Percentiles rank a stretch among this genome's conserved stretches.
Evolutionary conservation across 345 rosid species (phyloP).

Genomic region (Eutrema yunnanense): DNA sequence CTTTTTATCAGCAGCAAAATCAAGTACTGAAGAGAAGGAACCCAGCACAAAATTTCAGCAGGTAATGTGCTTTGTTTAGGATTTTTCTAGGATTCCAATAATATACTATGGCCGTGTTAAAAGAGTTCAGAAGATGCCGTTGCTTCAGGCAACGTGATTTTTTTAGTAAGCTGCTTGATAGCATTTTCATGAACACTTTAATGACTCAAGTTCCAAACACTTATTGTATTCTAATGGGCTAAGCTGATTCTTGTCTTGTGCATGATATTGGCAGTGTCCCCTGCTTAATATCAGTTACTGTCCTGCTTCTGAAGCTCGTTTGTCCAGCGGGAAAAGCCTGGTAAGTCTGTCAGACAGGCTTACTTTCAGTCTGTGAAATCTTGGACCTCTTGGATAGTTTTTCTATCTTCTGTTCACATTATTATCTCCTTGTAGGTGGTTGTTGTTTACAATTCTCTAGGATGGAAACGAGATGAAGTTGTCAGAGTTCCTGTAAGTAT

Average conservation of each 20-base stretch:
- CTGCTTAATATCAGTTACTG: constrained; percentile 91
- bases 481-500: constrained; percentile 69
- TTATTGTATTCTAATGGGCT: not conserved
- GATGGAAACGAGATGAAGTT: constrained; percentile 85
- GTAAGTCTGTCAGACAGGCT: constrained; percentile 33
- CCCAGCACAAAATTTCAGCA: constrained; percentile 51
- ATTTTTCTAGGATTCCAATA: not conserved
- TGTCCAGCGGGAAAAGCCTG: constrained; percentile 61
- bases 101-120: not conserved
- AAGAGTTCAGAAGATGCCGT: not conserved
- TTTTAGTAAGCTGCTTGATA: not conserved
- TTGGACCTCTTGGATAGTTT: constrained; percentile 13
- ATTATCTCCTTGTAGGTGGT: constrained; percentile 47
- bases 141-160: too few relatives aligned
- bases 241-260: constrained; percentile 22
- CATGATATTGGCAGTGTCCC: constrained; percentile 64
- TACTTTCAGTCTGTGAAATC: constrained; percentile 9
- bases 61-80: constrained; percentile 35
- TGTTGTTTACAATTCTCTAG: constrained; percentile 75
- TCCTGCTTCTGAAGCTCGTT: constrained; percentile 73
- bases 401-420: constrained; percentile 1
- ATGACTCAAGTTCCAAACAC: not conserved
- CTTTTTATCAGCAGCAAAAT: constrained; percentile 46
- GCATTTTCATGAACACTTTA: constrained; percentile 1
- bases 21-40: constrained; percentile 36